Evolutionary conservation across 768 basidiomycete species (phyloP), one percentile per base, ranked within the genome.

Genomic region (Daedaleopsis sinensis): DNA sequence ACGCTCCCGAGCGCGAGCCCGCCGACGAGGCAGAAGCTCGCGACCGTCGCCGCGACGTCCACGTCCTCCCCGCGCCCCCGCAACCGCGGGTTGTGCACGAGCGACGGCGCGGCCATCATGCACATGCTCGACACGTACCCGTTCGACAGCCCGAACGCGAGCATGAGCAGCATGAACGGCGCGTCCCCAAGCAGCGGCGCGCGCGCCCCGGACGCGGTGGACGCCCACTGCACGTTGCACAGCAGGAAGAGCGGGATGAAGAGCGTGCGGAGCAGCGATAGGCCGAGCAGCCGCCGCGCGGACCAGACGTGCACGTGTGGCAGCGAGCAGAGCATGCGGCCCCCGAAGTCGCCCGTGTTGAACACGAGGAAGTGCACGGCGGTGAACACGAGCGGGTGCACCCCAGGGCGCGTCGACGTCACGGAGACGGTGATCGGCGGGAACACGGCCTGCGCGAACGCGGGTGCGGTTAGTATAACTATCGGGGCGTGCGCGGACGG

Each of bases 191-290:
- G 87, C 62, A 89, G 58, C 10, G 76, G 66, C 35, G 69, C 58
- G 1, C 75, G 65, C 12, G 67, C 38, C 5, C 60, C 46, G 8
- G 68, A 65, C 11, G 68, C 43, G 15, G 64, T 19, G 9, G 54
- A 48, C 42, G 69, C 66, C 47, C 80, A 83, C 64, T 87, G 84
- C 44, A 96, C 75, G 70, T 97, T 97, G 80, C 94, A 96, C 75
- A 89, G 79, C n/a, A 96, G 80, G 74, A 96, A 89, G 44, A 95
- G 68, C 35, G 93, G 93, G 51, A 97, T 84, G 76, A 96, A 96
- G 37, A 94, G 68, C 1, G 88, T 90, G 57, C 95, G 86, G 4
- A 84, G 73, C 44, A 90, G 71, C 16, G 93, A 88, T 24, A 93
- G 74, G 7, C 71, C 68, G 16, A 93, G 71, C 42, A 96, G 81